Evolutionary conservation across 31 red algal genomes (phyloP), one percentile per base, ranked within the genome.

Genomic region (Odonthalia washingtoniensis): DNA sequence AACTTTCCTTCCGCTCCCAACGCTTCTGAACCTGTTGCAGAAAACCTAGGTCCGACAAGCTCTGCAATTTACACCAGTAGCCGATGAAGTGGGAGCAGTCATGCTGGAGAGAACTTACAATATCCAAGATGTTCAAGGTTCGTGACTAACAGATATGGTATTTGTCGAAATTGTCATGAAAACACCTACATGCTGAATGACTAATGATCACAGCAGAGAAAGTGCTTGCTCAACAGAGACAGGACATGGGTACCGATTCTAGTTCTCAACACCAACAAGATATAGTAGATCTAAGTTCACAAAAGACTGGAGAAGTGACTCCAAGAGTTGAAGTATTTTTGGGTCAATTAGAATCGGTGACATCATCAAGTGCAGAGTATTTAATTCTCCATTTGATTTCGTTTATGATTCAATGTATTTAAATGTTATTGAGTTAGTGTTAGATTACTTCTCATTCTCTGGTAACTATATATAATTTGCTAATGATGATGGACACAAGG

Each of bases 101-200:
- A 79, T 69, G 39, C 12, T 6, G 41, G 46, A 9, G 95, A 97
- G 33, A 85, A 70, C 53, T 66, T 94, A 83, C 90, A 90, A 81
- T 98, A 92, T 43, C 96, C 92, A 1, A 77, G 96, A 45, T 98
- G 96, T 67, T 94, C 96, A 43, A 68, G 96, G 40, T 83, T 89
- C 0, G 92, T 95, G 40, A 93, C 82, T 67, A 89, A 98, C 74
- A 86, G 96, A 17, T 81, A 92, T 46, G 96, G 96, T 40, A 93
- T 98, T 33, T 98, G 96, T 81, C 76, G 88, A 40, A 92, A 90
- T 84, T 98, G 96, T 82, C 89, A 93, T 67, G 96, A 98, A 73
- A 98, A 98, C 57, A 92, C 92, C 21, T 95, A 98, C n/a, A n/a
- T n/a, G n/a, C n/a, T n/a, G n/a, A n/a, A n/a, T n/a, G n/a, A n/a